Evolutionary conservation across 495 filamentous ascomycete species (phyloP).

Genomic region (Podospora appendiculata): DNA sequence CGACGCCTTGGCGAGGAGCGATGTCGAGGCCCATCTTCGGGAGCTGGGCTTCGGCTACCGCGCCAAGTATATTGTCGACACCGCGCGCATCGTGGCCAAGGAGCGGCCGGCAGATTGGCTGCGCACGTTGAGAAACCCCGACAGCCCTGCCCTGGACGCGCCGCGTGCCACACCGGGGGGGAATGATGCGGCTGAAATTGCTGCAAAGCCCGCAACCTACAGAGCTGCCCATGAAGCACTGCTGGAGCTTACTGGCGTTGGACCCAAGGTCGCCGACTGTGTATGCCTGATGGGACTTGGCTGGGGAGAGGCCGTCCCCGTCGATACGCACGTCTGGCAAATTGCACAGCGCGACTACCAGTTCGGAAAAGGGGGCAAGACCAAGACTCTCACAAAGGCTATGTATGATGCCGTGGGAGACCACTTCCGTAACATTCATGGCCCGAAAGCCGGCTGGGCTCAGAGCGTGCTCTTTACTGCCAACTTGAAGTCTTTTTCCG

Average conservation of each 20-base stretch:
- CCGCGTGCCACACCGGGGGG: constrained; percentile 1
- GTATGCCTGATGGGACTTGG: constrained; percentile 94
- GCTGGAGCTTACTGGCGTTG: constrained; percentile 73
- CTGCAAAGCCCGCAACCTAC: constrained; percentile 39
- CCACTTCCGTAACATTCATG: constrained; percentile 87
- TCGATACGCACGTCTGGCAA: constrained; percentile 99
- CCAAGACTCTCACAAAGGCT: constrained; percentile 77
- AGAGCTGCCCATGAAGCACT: constrained; percentile 74
- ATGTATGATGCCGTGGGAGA: constrained; percentile 88
- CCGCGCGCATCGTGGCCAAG: constrained; percentile 64
- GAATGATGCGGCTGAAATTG: constrained; percentile 1
- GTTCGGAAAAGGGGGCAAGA: constrained; percentile 68
- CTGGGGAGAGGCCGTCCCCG: constrained; percentile 91
- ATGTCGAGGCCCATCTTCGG: constrained; percentile 70
- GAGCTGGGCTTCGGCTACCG: constrained; percentile 90
- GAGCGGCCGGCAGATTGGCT: constrained; percentile 70
- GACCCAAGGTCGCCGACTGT: constrained; percentile 95
- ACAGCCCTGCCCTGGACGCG: constrained; percentile 50
- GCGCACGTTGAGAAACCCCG: constrained; percentile 64
- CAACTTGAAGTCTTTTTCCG: constrained; percentile 79
- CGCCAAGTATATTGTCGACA: constrained; percentile 82
- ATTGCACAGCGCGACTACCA: constrained; percentile 94
- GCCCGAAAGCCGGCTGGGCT: constrained; percentile 91
- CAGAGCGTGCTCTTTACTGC: constrained; percentile 96
- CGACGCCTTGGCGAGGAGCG: constrained; percentile 54